These are phyloP conservation scores for Pulveroboletus sp. DNA, from an alignment of 768 basidiomycete species.

Conservation along the genomic window DNA sequence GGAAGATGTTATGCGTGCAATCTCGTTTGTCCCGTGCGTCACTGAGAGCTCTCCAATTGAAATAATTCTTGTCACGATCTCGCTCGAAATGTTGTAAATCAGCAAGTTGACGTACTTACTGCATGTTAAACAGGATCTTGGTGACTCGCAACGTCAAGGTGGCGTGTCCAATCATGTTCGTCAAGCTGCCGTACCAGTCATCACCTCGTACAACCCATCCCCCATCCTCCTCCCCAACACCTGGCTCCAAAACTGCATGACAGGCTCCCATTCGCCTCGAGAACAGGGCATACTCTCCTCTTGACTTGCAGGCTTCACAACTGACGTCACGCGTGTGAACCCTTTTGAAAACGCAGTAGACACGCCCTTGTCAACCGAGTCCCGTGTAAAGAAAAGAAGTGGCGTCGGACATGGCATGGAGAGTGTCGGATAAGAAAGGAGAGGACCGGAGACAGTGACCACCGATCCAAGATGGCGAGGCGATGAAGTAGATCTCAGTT, in stretches of 20 bases:
- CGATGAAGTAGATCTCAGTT: conserved; percentile 4
- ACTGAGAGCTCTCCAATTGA: too few relatives aligned
- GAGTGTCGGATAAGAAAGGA: conserved; percentile 76
- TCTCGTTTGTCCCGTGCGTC: too few relatives aligned
- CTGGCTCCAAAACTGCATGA: conserved; percentile 89
- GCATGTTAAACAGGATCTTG: too few relatives aligned
- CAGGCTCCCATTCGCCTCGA: conserved; percentile 74
- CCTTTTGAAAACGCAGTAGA: conserved; percentile 59
- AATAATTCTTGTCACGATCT: too few relatives aligned
- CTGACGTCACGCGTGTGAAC: conserved; percentile 49
- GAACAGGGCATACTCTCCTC: conserved; percentile 72
- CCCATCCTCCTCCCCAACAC: conserved; percentile 52
- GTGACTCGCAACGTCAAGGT: too few relatives aligned
- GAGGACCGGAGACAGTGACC: conserved; percentile 65
- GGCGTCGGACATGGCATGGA: conserved; percentile 55
- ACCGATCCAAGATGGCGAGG: conserved; percentile 58
- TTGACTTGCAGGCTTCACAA: conserved; percentile 36
- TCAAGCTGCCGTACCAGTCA: conserved; percentile 34
- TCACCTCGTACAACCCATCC: conserved; percentile 68
- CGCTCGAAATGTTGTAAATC: too few relatives aligned
- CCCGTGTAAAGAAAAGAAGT: conserved; percentile 56
- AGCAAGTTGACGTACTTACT: too few relatives aligned
- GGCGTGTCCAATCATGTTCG: background rate
- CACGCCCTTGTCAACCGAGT: conserved; percentile 42
- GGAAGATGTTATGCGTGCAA: too few relatives aligned